These are phyloP conservation scores for Postia placenta DNA, from an alignment of 768 basidiomycete genomes.

Conservation along the genomic window DNA sequence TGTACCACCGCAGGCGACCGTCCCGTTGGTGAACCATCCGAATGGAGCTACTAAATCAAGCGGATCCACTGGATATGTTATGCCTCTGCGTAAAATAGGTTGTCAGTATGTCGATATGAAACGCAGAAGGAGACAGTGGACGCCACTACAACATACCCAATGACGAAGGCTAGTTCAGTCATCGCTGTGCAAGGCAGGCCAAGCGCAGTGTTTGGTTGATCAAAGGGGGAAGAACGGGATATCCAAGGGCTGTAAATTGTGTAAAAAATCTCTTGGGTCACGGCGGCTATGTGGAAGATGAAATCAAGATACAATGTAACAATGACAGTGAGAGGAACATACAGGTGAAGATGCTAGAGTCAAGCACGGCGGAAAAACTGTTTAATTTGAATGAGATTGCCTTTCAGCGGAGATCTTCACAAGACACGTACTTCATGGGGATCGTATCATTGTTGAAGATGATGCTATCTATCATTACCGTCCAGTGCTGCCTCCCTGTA, in stretches of 20 bases:
- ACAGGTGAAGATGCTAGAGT: slow-evolving; percentile 3
- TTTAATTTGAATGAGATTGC: not conserved
- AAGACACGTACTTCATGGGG: not conserved
- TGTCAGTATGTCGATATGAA: not conserved
- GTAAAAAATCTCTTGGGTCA: not conserved
- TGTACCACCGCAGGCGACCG: not conserved
- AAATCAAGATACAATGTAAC: too few species aligned
- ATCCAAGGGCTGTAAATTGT: slow-evolving; percentile 2
- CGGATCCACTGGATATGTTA: slow-evolving; percentile 5
- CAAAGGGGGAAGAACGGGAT: not conserved
- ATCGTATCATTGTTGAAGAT: slow-evolving; percentile 1
- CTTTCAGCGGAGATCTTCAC: too few species aligned
- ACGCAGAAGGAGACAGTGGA: too few species aligned
- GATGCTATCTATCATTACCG: not conserved
- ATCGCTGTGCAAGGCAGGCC: slow-evolving; percentile 2
- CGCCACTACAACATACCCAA: too few species aligned
- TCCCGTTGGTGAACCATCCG: not conserved
- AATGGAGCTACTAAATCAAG: not conserved
- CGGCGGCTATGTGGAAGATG: too few species aligned
- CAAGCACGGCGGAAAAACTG: slow-evolving; percentile 1
- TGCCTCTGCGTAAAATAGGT: not conserved
- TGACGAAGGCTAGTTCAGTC: slow-evolving; percentile 1
- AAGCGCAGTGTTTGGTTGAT: not conserved
- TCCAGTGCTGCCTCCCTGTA: not conserved
- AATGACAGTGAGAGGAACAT: too few species aligned